Evolutionary conservation across 2,329 filamentous ascomycete species (phyloP).

Genomic region (Talaromyces islandicus): DNA sequence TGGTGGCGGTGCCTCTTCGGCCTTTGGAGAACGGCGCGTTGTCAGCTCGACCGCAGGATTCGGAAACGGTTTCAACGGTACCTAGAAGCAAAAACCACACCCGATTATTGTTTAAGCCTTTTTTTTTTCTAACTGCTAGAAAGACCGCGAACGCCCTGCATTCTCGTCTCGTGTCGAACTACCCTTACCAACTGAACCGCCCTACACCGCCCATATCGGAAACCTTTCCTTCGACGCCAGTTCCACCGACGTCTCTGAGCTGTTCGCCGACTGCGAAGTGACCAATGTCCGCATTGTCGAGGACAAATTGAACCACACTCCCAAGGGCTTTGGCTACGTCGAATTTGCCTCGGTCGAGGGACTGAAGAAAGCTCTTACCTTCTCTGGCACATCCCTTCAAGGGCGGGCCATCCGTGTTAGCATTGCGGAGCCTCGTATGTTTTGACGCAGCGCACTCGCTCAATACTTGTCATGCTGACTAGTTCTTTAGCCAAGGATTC

Average conservation of each 20-base stretch:
- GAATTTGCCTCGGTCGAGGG: slow-evolving; percentile 86
- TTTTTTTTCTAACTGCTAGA: slow-evolving; percentile 12
- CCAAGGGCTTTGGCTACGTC: slow-evolving; percentile 97
- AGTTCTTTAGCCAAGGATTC: slow-evolving; percentile 70
- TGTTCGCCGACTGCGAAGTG: slow-evolving; percentile 79
- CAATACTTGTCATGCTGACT: slow-evolving; percentile 27
- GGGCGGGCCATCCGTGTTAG: slow-evolving; percentile 88
- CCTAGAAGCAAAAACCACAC: not conserved
- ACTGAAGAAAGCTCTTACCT: slow-evolving; percentile 79
- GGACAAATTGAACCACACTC: slow-evolving; percentile 86
- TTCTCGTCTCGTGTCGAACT: slow-evolving; percentile 57
- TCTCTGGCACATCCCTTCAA: slow-evolving; percentile 77
- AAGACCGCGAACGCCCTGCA: slow-evolving; percentile 34
- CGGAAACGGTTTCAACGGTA: slow-evolving; percentile 33
- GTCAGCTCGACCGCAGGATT: slow-evolving; percentile 36
- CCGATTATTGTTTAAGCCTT: slow-evolving; percentile 7
- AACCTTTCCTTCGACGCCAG: slow-evolving; percentile 96
- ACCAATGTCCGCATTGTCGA: slow-evolving; percentile 93
- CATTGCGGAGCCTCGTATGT: slow-evolving; percentile 89
- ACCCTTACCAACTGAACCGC: slow-evolving; percentile 84
- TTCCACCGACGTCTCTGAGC: slow-evolving; percentile 72
- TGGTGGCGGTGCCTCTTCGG: not conserved
- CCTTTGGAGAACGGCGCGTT: slow-evolving; percentile 41
- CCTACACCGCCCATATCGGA: slow-evolving; percentile 91
- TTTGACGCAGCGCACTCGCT: not conserved